These are phyloP conservation scores for Castanea mollissima DNA, from an alignment of 306 rosid species.

Conservation along the genomic window DNA sequence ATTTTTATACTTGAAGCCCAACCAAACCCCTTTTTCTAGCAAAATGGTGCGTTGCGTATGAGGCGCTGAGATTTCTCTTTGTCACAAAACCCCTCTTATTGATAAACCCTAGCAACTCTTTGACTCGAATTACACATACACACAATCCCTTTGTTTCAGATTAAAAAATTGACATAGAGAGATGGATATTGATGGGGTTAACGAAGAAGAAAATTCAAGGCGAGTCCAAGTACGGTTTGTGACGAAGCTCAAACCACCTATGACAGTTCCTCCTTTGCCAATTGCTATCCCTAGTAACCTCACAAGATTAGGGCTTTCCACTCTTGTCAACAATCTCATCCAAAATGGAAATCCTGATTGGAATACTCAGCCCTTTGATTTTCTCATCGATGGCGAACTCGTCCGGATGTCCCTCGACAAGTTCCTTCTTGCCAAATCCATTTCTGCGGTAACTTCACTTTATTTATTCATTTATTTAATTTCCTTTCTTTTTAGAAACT, in stretches of 20 bases:
- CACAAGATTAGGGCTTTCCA: conserved; percentile 73
- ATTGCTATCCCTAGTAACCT: conserved; percentile 70
- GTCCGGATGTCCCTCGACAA: conserved; percentile 82
- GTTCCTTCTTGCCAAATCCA: conserved; percentile 84
- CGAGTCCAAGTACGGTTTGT: conserved; percentile 75
- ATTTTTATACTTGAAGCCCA: too few species aligned
- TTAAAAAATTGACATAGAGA: background rate
- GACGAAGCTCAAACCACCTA: conserved; percentile 54
- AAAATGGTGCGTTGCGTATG: too few species aligned
- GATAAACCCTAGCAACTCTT: too few species aligned
- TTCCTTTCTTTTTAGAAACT: background rate
- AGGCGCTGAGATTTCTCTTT: too few species aligned
- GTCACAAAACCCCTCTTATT: too few species aligned
- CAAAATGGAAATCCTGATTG: conserved; percentile 54
- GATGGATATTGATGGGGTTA: conserved; percentile 50
- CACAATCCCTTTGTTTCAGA: too few species aligned
- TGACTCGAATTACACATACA: too few species aligned
- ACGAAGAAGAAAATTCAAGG: conserved; percentile 36
- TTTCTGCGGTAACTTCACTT: conserved; percentile 56
- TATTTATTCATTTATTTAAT: background rate
- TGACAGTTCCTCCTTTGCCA: conserved; percentile 46
- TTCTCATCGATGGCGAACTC: conserved; percentile 82
- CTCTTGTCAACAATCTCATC: conserved; percentile 71
- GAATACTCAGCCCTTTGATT: conserved; percentile 73
- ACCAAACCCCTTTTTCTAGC: too few species aligned